Evolutionary conservation across 208 protist genomes (phyloP), one percentile per base, ranked within the genome.

Genomic region (Leishmania gerbilli): DNA sequence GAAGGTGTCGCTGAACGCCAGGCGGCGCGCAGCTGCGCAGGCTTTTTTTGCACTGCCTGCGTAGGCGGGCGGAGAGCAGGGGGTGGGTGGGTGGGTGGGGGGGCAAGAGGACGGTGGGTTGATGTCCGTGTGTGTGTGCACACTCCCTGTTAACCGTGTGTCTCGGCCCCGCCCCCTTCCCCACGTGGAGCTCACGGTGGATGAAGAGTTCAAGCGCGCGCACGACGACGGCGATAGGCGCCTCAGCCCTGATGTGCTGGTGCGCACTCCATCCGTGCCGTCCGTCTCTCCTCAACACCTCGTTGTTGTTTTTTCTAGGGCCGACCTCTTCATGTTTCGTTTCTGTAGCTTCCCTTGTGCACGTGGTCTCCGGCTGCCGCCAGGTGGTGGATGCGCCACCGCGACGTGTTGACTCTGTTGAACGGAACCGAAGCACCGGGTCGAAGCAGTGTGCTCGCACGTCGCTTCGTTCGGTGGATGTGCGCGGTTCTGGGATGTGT

Each of bases 1-100:
- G 92, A 99, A 99, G 84, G 79, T 99, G 56, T 67, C 84, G 74
- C 79, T 85, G 40, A 84, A 91, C 80, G 74, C 86, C 74, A 83
- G 84, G 13, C 83, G 87, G 11, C 81, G 87, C n/a, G 79, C 80
- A 8, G 88, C 88, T 40, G 90, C 89, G 27, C 45, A 68, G 8
- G 74, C 87, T n/a, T 89, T 90, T 62, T 91, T 92, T 17, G 9
- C 15, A 13, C 17, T 67, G 21, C 40, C 55, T n/a, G 55, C 17
- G 37, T 74, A 55, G 62, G 62, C 62, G 31, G n/a, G 40, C 62
- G 15, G 31, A 34, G 31, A 40, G 31, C 8, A 68, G 31, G 0
- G 37, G 37, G 37, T 40, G 1, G 62, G 62, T 45, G 42, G 21
- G 5, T 17, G 55, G 2, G 55, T n/a, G 37, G 37, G 37, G 37